Percentiles rank a stretch among this genome's conserved stretches.
These are phyloP conservation scores for Arachis hypogaea DNA, from an alignment of 306 rosid species.

Conservation along the genomic window DNA sequence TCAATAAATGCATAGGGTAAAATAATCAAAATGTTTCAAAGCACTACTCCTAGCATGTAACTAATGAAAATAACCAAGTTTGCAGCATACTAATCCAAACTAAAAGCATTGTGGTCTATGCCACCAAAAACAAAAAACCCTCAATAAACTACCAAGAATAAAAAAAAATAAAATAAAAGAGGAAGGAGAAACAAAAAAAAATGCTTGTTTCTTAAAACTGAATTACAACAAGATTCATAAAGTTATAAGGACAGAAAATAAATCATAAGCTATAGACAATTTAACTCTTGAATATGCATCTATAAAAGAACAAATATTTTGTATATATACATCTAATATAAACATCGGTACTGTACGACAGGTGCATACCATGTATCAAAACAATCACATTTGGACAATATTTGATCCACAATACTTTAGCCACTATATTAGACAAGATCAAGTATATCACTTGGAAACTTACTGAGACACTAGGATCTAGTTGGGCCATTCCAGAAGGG, in stretches of 20 bases:
- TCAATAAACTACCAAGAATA: not conserved
- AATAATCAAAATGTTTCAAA: not conserved
- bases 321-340: slow-evolving; percentile 6
- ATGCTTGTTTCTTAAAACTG: not conserved
- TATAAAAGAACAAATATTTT: not conserved
- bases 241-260: not conserved
- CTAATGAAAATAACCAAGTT: not conserved
- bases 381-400: slow-evolving; percentile 4
- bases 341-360: not conserved
- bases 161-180: not conserved
- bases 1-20: not conserved
- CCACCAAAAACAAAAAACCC: not conserved
- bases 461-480: slow-evolving; percentile 56
- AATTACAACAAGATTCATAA: slow-evolving; percentile 15
- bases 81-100: not conserved
- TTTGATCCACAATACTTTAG: slow-evolving; percentile 19
- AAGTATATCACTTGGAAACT: slow-evolving; percentile 22
- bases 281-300: slow-evolving; percentile 26
- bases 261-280: not conserved
- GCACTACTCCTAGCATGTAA: not conserved
- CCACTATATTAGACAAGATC: slow-evolving; percentile 17
- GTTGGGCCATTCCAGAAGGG: slow-evolving; percentile 53
- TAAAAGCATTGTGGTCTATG: too few relatives aligned
- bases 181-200: not conserved
- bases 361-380: slow-evolving; percentile 18